Base-by-base conservation (phyloP, 2,329 filamentous ascomycete genomes). In the Aspergillus caelatus region DNA sequence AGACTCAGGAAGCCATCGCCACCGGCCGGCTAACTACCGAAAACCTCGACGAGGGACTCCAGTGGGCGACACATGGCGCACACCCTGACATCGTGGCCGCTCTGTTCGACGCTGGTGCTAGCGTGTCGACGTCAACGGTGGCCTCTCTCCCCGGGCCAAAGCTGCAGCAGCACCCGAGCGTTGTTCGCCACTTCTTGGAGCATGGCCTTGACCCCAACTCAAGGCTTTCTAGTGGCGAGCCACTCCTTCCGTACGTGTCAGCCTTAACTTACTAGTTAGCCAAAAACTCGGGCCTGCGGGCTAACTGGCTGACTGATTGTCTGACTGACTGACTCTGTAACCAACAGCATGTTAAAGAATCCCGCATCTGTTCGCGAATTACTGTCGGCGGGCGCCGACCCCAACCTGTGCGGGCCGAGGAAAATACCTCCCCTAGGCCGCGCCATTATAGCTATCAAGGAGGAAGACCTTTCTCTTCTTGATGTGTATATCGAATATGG, bases 41-140 rank as follows among this genome's bases (percentile, higher is more conserved):
- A 26, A 26, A 26, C 23, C 23, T 26, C 23, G 3, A 26, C 23
- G 3, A 26, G 23, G 23, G 23, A 26, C 23, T 26, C 23, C 2
- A 26, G 23, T 3, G 2, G 23, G 23, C 23, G 23, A 26, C 23
- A 26, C 23, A 26, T 26, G 41, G 41, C 46, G 41, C 57, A 39
- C 56, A 64, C 53, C n/a, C 41, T 34, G 60, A 65, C 16, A 60
- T 64, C n/a, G 62, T 66, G 39, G 39, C 60, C 28, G 58, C 60
- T 12, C 60, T 66, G 14, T 64, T 66, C 45, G 43, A 64, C 26
- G 50, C 65, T 14, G 62, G 65, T 26, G 55, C 62, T 55, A 43
- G 43, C 30, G 48, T 62, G 14, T 41, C 64, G 23, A 30, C 58
- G 36, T 34, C 32, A 39, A 43, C 14, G 9, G 32, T 28, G 28